Evolutionary conservation across 768 basidiomycete genomes (phyloP), one percentile per base, ranked within the genome.

Genomic region (Pleurotus tuoliensis): DNA sequence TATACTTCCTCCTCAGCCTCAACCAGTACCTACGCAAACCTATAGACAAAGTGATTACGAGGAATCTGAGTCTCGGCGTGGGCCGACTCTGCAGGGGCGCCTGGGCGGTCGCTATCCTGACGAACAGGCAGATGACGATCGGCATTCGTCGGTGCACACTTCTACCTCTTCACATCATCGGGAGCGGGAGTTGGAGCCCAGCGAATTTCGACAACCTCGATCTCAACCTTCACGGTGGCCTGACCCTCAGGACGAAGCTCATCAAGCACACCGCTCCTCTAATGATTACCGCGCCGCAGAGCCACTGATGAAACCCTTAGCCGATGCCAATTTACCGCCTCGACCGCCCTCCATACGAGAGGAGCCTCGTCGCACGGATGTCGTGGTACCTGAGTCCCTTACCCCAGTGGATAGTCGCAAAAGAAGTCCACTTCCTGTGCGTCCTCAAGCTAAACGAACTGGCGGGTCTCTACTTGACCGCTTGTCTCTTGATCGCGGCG

Each of bases 381-480:
- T 34, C 30, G 30, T 34, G 4, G 22, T 30, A 1, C 20, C 3
- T 1, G 54, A 18, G 18, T 18, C 40, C 9, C 30, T 18, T 7
- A 1, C 37, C 13, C 41, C 34, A n/a, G 22, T n/a, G 9, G 16
- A 38, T 39, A n/a, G 5, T 37, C 24, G 46, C 30, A 34, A 22
- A 39, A 40, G 41, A 20, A 38, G 45, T 7, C 16, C 41, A 20
- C 45, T n/a, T 34, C 34, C 40, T 6, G 47, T 58, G 27, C 62
- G 59, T 27, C 60, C 63, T n/a, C 59, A 55, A 24, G 44, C 58
- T 34, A 15, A 55, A 13, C 58, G 63, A 15, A 63, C 66, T 12
- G 64, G 61, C 24, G 65, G 64, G 16, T 73, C 75, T 12, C 59
- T 76, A 48, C 58, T 76, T 47, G 73, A 72, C 40, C 62, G 74